These are phyloP conservation scores for Plasmodium knowlesi DNA, from an alignment of 169 alveolate species.

Conservation along the genomic window DNA sequence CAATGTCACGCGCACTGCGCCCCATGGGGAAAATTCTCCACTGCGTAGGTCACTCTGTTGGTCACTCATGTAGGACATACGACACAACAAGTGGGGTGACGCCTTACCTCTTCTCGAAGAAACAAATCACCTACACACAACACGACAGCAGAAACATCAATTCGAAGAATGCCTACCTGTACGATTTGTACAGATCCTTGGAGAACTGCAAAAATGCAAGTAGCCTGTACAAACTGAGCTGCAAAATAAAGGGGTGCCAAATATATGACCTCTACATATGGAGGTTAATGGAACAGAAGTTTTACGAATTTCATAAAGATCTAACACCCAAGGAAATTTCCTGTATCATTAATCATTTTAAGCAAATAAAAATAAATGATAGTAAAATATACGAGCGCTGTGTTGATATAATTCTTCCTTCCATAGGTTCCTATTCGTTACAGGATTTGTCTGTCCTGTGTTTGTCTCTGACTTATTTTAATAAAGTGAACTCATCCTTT, in stretches of 20 bases:
- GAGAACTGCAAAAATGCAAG: conserved; percentile 51
- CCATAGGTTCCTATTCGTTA: conserved; percentile 74
- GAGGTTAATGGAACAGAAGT: conserved; percentile 76
- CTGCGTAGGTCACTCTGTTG: background rate
- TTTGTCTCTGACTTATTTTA: conserved; percentile 76
- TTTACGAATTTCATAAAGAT: conserved; percentile 73
- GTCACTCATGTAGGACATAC: background rate
- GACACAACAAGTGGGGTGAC: background rate
- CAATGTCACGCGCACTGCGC: background rate
- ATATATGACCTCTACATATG: conserved; percentile 80
- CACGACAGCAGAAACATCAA: conserved; percentile 1
- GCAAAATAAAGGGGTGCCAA: conserved; percentile 77
- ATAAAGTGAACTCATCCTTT: conserved; percentile 12
- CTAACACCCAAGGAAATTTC: conserved; percentile 81
- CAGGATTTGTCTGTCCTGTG: conserved; percentile 81
- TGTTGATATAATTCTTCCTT: conserved; percentile 70
- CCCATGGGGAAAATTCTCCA: background rate
- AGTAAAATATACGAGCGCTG: conserved; percentile 77
- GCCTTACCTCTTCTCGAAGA: background rate
- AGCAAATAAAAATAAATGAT: conserved; percentile 81
- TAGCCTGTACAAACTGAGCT: conserved; percentile 72
- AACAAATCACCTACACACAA: conserved; percentile 38
- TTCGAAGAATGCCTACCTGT: conserved; percentile 9
- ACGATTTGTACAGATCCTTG: conserved; percentile 46
- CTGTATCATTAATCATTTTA: conserved; percentile 80